These are phyloP conservation scores for Fusarium virguliforme DNA, from an alignment of 2,329 filamentous ascomycete genomes.

Conservation along the genomic window DNA sequence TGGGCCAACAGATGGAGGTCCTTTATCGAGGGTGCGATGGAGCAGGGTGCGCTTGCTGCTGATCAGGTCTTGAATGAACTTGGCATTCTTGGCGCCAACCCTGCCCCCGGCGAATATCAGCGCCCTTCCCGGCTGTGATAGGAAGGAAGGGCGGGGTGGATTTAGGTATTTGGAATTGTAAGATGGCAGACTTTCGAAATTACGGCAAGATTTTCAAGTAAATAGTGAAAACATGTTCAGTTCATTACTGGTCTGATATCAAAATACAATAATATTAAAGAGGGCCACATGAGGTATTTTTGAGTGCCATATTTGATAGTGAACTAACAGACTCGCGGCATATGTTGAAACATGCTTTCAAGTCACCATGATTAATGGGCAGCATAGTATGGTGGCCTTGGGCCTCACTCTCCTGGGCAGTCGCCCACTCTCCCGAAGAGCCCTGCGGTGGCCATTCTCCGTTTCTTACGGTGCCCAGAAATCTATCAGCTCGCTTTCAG, in stretches of 20 bases:
- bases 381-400: too few relatives aligned
- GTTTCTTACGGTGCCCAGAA: background rate
- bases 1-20: slow-evolving; percentile 52
- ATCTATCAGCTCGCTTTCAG: background rate
- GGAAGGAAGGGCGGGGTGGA: background rate
- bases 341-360: too few relatives aligned
- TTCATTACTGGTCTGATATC: background rate
- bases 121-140: background rate
- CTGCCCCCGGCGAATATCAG: background rate
- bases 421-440: background rate
- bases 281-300: too few relatives aligned
- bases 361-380: too few relatives aligned
- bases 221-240: too few relatives aligned
- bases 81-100: background rate
- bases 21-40: slow-evolving; percentile 53
- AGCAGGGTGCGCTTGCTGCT: slow-evolving; percentile 43
- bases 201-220: too few relatives aligned
- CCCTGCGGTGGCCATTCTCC: background rate
- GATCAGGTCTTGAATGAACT: background rate
- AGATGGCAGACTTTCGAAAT: background rate
- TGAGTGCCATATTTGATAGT: too few relatives aligned
- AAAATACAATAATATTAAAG: too few relatives aligned
- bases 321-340: too few relatives aligned
- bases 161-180: background rate
- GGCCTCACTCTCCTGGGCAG: background rate